Percentiles rank a stretch among this genome's conserved stretches.
phyloP scores from a whole-genome alignment of 441 rosid species.

The Theobroma grandiflorum region DNA sequence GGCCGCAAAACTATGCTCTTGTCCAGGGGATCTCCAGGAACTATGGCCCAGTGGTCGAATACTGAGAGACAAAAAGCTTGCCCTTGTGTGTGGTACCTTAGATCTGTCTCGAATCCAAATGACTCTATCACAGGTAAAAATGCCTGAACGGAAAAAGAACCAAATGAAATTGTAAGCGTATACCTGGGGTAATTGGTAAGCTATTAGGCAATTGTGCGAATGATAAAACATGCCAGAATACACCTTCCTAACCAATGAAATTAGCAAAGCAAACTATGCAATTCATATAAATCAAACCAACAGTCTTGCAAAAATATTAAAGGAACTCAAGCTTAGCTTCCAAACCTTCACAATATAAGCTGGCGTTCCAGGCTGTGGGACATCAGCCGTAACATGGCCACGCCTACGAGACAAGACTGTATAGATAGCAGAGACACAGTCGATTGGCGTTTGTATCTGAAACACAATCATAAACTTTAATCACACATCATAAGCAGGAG shows the following conservation, averaged over 20 bases:
- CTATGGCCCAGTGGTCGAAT: conserved; percentile 85
- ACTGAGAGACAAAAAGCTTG: conserved; percentile 73
- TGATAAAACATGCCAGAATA: conserved; percentile 4
- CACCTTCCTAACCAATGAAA: neutral
- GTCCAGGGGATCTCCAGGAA: conserved; percentile 84
- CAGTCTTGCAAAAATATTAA: conserved; percentile 16
- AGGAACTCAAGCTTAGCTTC: conserved; percentile 28
- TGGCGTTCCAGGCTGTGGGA: conserved; percentile 98
- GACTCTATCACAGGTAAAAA: conserved; percentile 82
- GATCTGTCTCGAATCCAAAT: conserved; percentile 85
- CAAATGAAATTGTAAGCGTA: neutral
- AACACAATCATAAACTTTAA: conserved; percentile 26
- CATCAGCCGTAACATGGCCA: conserved; percentile 98
- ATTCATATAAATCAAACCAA: conserved; percentile 4
- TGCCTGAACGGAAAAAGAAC: conserved; percentile 50
- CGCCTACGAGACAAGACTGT: conserved; percentile 96
- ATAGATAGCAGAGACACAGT: conserved; percentile 94
- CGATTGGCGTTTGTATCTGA: conserved; percentile 98
- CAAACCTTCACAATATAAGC: conserved; percentile 91
- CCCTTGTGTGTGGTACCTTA: conserved; percentile 84
- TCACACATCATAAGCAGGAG: conserved; percentile 15
- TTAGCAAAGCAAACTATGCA: neutral
- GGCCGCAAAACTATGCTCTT: conserved; percentile 79
- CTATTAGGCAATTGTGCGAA: conserved; percentile 18
- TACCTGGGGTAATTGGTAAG: neutral